Conservation (phyloP, 2,329 filamentous ascomycete species). For the Fusarium devonianum region DNA sequence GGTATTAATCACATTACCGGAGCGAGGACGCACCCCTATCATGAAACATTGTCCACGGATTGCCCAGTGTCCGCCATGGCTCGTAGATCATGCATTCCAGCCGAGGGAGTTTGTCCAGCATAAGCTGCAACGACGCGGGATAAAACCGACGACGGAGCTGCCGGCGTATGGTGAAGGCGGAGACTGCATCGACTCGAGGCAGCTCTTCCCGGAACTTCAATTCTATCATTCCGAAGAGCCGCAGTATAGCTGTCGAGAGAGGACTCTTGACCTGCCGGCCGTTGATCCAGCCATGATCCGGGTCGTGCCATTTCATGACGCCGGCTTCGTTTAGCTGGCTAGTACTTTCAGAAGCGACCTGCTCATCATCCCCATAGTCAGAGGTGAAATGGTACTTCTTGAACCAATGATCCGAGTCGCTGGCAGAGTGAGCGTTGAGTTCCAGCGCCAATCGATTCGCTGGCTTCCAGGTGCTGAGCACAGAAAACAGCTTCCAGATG, state of each 20-base stretch:
- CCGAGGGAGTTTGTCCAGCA: background rate
- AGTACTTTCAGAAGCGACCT: background rate
- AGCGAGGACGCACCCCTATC: no score
- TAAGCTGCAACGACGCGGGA: background rate
- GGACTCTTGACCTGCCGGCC: constrained; percentile 39
- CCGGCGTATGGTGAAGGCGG: background rate
- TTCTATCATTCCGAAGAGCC: constrained; percentile 43
- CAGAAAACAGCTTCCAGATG: constrained; percentile 42
- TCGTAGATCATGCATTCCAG: background rate
- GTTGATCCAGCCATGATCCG: constrained; percentile 43
- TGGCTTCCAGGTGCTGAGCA: constrained; percentile 44
- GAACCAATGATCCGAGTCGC: constrained; percentile 47
- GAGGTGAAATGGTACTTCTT: no score
- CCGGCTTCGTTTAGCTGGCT: no score
- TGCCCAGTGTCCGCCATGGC: background rate
- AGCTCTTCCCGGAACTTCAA: constrained; percentile 6
- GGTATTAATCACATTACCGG: background rate
- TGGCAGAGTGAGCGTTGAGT: constrained; percentile 45
- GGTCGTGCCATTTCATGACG: constrained; percentile 32
- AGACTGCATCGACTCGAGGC: constrained; percentile 17
- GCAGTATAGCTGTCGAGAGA: constrained; percentile 29
- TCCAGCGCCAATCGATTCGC: constrained; percentile 43
- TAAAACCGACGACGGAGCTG: background rate
- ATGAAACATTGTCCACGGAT: no score
- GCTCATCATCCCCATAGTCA: constrained; percentile 26